phyloP scores from a whole-genome alignment of 1,139 yeast species.

The Taiozyma sp. region DNA sequence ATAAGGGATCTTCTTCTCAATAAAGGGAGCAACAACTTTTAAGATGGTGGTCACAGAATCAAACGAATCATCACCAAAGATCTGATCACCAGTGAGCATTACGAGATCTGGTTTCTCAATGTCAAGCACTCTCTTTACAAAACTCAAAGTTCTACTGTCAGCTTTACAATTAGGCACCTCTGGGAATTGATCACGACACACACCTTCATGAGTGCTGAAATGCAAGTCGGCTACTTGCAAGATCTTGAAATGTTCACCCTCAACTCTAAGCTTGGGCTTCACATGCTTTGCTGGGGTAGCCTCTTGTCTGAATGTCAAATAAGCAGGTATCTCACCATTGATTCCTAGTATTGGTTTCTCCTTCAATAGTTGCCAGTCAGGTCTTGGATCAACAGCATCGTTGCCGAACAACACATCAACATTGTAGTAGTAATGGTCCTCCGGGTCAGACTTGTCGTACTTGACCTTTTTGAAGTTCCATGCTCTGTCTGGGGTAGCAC shows the following conservation, averaged over 20 bases:
- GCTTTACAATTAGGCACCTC: slow-evolving; percentile 56
- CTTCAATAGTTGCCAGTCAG: slow-evolving; percentile 51
- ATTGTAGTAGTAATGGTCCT: slow-evolving; percentile 29
- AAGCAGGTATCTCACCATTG: slow-evolving; percentile 16
- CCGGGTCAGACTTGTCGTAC: slow-evolving; percentile 23
- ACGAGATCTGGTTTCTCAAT: slow-evolving; percentile 76
- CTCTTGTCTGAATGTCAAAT: slow-evolving; percentile 12
- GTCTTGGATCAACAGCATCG: slow-evolving; percentile 74
- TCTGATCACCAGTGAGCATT: slow-evolving; percentile 86
- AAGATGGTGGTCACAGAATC: slow-evolving; percentile 74
- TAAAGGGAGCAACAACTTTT: slow-evolving; percentile 67
- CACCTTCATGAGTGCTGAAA: slow-evolving; percentile 71
- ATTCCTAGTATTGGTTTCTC: slow-evolving; percentile 22
- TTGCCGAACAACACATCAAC: slow-evolving; percentile 66
- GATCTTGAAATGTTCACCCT: slow-evolving; percentile 56
- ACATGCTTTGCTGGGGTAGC: slow-evolving; percentile 3
- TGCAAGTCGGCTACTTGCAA: slow-evolving; percentile 88
- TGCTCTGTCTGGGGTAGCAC: not conserved
- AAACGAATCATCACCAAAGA: slow-evolving; percentile 58
- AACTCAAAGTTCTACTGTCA: slow-evolving; percentile 63
- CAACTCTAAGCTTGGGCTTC: slow-evolving; percentile 20
- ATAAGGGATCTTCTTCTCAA: slow-evolving; percentile 65
- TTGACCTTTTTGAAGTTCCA: slow-evolving; percentile 29
- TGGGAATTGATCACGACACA: slow-evolving; percentile 73
- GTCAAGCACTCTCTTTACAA: slow-evolving; percentile 60